Base-by-base conservation (phyloP, 768 basidiomycete genomes). In the Boletus speciosus region DNA sequence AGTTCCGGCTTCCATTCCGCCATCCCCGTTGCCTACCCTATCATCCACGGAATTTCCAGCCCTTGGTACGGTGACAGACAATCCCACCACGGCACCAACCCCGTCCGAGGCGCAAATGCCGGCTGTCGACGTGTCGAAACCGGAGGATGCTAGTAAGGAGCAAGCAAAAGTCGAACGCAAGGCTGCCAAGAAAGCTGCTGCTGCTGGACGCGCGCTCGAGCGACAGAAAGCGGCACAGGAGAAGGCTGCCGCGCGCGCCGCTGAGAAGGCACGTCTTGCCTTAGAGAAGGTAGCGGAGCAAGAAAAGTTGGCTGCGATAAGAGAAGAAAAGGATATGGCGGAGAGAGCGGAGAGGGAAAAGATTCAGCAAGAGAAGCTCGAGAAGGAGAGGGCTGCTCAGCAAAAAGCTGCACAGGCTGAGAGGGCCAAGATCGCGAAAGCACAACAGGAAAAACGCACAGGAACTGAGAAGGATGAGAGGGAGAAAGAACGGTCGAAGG, bases 31-130 rank as follows among this genome's bases (percentile, higher is more conserved):
- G 52, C 77, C 77, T 48, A 68, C 71, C 45, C 66, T 90, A 51
- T 88, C 88, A 57, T 73, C 82, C 38, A 73, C 81, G 66, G 90
- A 92, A 69, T 92, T 92, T 67, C 90, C 89, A 49, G 87, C 88
- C 36, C 75, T 92, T 23, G 55, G 62, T 34, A 46, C 66, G 12
- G 57, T 48, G 19, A 57, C 50, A 31, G 57, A 66, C 40, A 59
- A 45, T 35, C 37, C 51, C 21, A 35, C 43, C 21, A 55, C 46
- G 25, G 37, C 48, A 7, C 40, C 54, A 19, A 50, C 56, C 41
- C 44, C 52, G 11, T 38, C 61, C 51, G 71, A 68, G 48, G 70
- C 67, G 14, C 68, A 60, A 47, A 52, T 31, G 3, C 54, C 47
- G 27, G 27, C 23, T 21, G 46, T 29, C 36, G 68, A 61, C 8